phyloP scores from a whole-genome alignment of 2,329 filamentous ascomycete species.

The Pseudopithomyces chartarum region DNA sequence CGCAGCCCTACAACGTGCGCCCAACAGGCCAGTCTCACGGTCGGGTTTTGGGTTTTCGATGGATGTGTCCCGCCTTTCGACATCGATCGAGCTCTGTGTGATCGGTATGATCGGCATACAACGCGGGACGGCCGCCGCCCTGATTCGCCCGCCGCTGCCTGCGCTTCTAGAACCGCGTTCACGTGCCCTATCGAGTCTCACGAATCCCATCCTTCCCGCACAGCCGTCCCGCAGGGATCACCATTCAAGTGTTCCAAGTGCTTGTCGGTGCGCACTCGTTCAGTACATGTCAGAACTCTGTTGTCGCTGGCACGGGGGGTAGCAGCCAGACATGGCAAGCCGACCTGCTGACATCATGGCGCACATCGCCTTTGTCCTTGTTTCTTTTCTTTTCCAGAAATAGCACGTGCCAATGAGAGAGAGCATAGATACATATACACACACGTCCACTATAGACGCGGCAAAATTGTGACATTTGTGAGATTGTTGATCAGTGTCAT shows the following conservation, averaged over 20 bases:
- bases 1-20: slow-evolving; percentile 21
- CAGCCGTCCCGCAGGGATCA: slow-evolving; percentile 25
- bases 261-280: slow-evolving; percentile 18
- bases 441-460: too few species aligned
- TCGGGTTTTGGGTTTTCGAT: not conserved
- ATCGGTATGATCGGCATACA: not conserved
- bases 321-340: not conserved
- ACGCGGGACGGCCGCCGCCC: not conserved
- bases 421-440: too few species aligned
- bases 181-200: slow-evolving; percentile 16
- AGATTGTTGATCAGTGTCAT: not conserved
- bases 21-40: not conserved
- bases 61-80: not conserved
- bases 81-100: not conserved
- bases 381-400: not conserved
- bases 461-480: too few species aligned
- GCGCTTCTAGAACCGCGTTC: slow-evolving; percentile 17
- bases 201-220: slow-evolving; percentile 38
- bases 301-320: slow-evolving; percentile 32
- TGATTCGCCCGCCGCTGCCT: slow-evolving; percentile 8
- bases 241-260: slow-evolving; percentile 25
- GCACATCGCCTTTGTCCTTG: too few species aligned
- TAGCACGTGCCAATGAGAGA: not conserved
- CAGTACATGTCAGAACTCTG: slow-evolving; percentile 31
- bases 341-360: too few species aligned